A percentile compares a stretch with the other conserved stretches of the same genome.
Conservation (phyloP, 805 yeast genomes). For the Yamadazyma scolyti region DNA sequence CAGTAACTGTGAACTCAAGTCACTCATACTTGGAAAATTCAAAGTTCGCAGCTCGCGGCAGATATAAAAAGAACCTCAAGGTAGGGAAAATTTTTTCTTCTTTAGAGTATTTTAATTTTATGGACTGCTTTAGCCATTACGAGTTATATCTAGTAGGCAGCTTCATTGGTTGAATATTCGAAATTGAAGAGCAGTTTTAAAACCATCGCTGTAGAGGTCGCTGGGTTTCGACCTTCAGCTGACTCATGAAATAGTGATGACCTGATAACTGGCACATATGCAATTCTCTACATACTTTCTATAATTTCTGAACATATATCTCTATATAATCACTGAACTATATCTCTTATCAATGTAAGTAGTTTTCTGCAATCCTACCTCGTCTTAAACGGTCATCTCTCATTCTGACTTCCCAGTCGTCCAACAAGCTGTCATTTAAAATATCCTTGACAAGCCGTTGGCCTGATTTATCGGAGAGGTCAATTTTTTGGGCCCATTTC, state of each 20-base stretch:
- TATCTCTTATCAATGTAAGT: conserved; percentile 13
- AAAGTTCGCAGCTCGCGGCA: too few species aligned
- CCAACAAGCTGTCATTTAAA: conserved; percentile 26
- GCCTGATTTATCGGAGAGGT: conserved; percentile 22
- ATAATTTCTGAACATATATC: background rate
- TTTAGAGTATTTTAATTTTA: too few species aligned
- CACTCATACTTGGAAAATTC: conserved; percentile 23
- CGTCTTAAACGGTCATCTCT: conserved; percentile 33
- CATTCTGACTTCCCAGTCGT: conserved; percentile 25
- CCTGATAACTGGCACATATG: conserved; percentile 78
- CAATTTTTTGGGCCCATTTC: conserved; percentile 35
- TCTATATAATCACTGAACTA: background rate
- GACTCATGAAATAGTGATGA: conserved; percentile 97
- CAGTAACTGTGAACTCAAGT: conserved; percentile 41
- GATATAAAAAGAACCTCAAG: too few species aligned
- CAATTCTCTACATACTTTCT: too few species aligned
- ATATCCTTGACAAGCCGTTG: conserved; percentile 25
- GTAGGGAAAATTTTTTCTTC: too few species aligned
- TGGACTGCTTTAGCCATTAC: too few species aligned
- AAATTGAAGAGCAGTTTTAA: conserved; percentile 60
- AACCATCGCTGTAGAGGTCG: conserved; percentile 99
- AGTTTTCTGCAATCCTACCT: conserved; percentile 43
- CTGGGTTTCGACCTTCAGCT: conserved; percentile 48
- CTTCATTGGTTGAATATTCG: conserved; percentile 19
- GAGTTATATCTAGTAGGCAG: too few species aligned